Percentiles rank a stretch among this genome's conserved stretches.
Conservation (phyloP, 306 rosid genomes). For the Vigna reflexopilosa region DNA sequence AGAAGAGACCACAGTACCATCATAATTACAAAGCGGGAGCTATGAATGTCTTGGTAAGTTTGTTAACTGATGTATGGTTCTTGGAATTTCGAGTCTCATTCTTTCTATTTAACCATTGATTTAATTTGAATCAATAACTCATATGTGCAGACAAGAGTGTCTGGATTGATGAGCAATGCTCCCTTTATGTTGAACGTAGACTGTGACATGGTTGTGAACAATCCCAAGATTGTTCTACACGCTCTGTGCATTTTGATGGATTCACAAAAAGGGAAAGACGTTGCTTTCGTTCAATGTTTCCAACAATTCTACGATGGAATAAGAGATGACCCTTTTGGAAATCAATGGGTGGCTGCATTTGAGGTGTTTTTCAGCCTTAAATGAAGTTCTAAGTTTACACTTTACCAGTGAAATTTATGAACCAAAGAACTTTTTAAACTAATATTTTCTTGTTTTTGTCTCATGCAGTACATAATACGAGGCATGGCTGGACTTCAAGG, state of each 20-base stretch:
- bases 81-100: not conserved
- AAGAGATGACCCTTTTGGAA: constrained; percentile 81
- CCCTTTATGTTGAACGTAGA: constrained; percentile 75
- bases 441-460: constrained; percentile 13
- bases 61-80: not conserved
- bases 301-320: constrained; percentile 57
- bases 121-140: not conserved
- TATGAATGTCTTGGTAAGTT: constrained; percentile 69
- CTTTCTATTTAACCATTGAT: not conserved
- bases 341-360: constrained; percentile 41
- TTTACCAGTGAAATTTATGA: not conserved
- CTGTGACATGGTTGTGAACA: constrained; percentile 73
- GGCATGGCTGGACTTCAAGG: constrained; percentile 74
- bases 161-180: constrained; percentile 75
- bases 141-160: constrained; percentile 62
- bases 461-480: constrained; percentile 38
- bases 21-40: constrained; percentile 84
- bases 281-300: constrained; percentile 70
- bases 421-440: not conserved
- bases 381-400: not conserved
- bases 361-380: constrained; percentile 46
- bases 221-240: constrained; percentile 55
- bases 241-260: constrained; percentile 66
- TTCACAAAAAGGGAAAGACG: constrained; percentile 48
- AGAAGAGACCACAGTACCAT: constrained; percentile 58